A percentile compares a stretch with the other conserved stretches of the same genome.
phyloP scores from a whole-genome alignment of 2,329 filamentous ascomycete genomes.

The Venturia carpophila region DNA sequence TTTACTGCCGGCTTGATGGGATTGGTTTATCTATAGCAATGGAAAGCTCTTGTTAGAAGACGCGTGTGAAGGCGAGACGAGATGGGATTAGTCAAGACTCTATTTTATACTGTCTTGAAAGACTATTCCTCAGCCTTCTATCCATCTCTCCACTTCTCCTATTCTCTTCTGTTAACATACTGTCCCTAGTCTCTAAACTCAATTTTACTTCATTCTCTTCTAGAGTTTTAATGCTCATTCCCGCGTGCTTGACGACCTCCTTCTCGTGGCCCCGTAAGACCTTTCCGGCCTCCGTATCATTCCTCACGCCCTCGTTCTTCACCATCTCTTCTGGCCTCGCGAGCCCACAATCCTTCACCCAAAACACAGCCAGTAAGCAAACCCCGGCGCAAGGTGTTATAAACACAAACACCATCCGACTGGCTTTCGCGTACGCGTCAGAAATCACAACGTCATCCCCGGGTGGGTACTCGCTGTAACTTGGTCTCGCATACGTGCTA shows the following conservation, averaged over 20 bases:
- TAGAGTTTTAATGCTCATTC: not conserved
- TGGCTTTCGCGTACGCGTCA: slow-evolving; percentile 5
- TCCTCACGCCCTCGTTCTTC: too few relatives aligned
- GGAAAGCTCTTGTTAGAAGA: not conserved
- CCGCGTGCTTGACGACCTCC: not conserved
- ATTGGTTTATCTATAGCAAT: too few relatives aligned
- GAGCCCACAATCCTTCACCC: slow-evolving; percentile 11
- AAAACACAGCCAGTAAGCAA: not conserved
- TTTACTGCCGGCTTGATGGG: not conserved
- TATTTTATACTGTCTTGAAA: too few relatives aligned
- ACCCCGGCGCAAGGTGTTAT: not conserved
- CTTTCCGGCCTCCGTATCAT: too few relatives aligned
- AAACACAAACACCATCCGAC: slow-evolving; percentile 11
- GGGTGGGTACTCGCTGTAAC: not conserved
- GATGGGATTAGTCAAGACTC: too few relatives aligned
- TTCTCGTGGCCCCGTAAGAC: too few relatives aligned
- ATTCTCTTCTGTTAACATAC: not conserved
- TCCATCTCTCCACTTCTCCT: not conserved
- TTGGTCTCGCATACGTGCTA: slow-evolving; percentile 10
- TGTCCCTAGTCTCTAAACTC: not conserved
- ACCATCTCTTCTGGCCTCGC: not conserved
- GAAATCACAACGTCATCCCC: slow-evolving; percentile 1
- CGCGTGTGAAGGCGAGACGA: not conserved
- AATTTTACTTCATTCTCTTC: not conserved
- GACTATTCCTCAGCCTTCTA: too few relatives aligned